Evolutionary conservation across 257 asterid genomes (phyloP).

Genomic region (Lavandula angustifolia): DNA sequence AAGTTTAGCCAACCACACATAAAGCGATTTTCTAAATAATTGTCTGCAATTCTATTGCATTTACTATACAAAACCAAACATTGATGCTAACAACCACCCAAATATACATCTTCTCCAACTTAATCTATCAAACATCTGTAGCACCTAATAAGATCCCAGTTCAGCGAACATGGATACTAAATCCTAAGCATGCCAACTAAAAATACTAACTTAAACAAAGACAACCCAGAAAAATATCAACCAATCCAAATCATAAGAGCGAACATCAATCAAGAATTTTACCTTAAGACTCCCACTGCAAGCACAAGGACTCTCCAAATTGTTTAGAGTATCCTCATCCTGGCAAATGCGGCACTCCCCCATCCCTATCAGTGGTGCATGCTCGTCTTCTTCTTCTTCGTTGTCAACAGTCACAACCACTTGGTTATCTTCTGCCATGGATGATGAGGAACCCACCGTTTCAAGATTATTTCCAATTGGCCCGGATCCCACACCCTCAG

Average conservation of each 20-base stretch:
- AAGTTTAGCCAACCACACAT: not conserved
- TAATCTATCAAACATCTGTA: not conserved
- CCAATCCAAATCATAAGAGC: conserved; percentile 20
- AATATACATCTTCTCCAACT: conserved; percentile 2
- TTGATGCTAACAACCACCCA: not conserved
- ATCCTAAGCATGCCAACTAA: conserved; percentile 12
- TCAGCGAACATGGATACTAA: not conserved
- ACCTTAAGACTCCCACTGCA: conserved; percentile 98
- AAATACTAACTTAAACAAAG: not conserved
- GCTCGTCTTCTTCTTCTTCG: conserved; percentile 57
- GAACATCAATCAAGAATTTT: conserved; percentile 21
- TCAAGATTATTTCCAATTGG: conserved; percentile 44
- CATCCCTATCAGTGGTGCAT: conserved; percentile 61
- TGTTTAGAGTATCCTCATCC: conserved; percentile 78
- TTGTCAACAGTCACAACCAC: conserved; percentile 47
- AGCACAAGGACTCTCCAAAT: conserved; percentile 90
- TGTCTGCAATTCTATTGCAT: conserved; percentile 8
- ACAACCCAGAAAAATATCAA: not conserved
- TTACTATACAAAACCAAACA: conserved; percentile 5
- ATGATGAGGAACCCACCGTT: conserved; percentile 59
- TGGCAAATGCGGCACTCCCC: conserved; percentile 98
- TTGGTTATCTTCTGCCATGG: conserved; percentile 41
- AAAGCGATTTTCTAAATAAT: not conserved
- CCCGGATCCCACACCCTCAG: conserved; percentile 38
- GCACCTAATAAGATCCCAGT: conserved; percentile 6